Evolutionary conservation across 2,329 filamentous ascomycete genomes (phyloP).

Genomic region (Ophiosphaerella herpotricha): DNA sequence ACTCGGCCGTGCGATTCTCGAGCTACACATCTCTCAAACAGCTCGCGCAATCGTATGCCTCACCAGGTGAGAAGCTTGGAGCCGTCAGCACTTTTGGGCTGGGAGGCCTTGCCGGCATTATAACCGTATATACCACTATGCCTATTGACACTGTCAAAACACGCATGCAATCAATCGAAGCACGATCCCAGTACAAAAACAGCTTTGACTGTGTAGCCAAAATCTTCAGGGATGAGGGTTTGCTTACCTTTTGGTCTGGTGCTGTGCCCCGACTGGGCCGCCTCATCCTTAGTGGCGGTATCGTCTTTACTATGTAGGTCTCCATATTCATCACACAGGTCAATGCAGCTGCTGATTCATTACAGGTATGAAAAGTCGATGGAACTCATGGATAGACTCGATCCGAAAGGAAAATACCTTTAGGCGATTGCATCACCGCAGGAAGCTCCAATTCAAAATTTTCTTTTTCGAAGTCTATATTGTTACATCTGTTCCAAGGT

Average conservation of each 20-base stretch:
- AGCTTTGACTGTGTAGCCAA: conserved; percentile 79
- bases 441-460: too few relatives aligned
- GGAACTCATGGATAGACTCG: conserved; percentile 77
- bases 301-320: conserved; percentile 89
- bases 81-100: conserved; percentile 86
- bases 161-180: conserved; percentile 93
- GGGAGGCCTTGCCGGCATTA: conserved; percentile 83
- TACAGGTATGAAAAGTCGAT: conserved; percentile 88
- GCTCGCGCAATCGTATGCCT: conserved; percentile 86
- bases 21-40: conserved; percentile 91
- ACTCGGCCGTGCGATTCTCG: conserved; percentile 88
- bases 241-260: conserved; percentile 92
- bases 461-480: too few relatives aligned
- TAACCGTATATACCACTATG: conserved; percentile 78
- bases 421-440: conserved; percentile 41
- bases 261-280: conserved; percentile 83
- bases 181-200: conserved; percentile 79
- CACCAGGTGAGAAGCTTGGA: conserved; percentile 93
- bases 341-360: conserved; percentile 5
- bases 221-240: conserved; percentile 86
- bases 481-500: too few relatives aligned
- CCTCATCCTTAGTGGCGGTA: conserved; percentile 88
- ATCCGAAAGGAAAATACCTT: conserved; percentile 84
- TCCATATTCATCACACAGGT: conserved; percentile 12
- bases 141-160: conserved; percentile 95